These are phyloP conservation scores for Amanita rubescens DNA, from an alignment of 768 basidiomycete genomes.

Conservation along the genomic window DNA sequence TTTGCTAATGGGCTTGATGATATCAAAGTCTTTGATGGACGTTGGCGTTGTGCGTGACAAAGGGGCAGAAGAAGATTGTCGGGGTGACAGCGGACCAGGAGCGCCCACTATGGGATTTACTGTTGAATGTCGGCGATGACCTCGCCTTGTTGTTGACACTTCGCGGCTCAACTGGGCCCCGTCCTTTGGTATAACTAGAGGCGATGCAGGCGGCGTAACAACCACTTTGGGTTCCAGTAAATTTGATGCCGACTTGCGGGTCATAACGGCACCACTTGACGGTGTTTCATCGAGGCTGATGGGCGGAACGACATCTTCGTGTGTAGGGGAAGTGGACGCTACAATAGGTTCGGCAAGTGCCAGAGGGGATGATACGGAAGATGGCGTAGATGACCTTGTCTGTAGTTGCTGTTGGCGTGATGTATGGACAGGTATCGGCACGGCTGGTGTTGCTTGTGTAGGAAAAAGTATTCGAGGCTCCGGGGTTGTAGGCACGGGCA, in stretches of 20 bases:
- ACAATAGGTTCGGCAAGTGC: slow-evolving; percentile 81
- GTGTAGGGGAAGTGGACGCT: slow-evolving; percentile 45
- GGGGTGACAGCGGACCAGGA: slow-evolving; percentile 74
- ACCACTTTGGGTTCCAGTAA: slow-evolving; percentile 58
- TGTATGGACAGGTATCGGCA: slow-evolving; percentile 17
- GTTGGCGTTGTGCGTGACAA: slow-evolving; percentile 74
- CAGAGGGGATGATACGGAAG: slow-evolving; percentile 81
- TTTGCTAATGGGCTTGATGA: slow-evolving; percentile 99
- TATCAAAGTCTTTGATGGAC: slow-evolving; percentile 97
- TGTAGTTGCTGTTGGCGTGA: slow-evolving; percentile 43
- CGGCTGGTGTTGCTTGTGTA: slow-evolving; percentile 17
- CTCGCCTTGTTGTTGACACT: slow-evolving; percentile 40
- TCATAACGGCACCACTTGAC: slow-evolving; percentile 40
- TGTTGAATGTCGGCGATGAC: slow-evolving; percentile 68
- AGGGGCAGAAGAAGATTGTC: slow-evolving; percentile 73
- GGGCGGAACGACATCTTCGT: slow-evolving; percentile 51
- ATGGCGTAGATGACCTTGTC: slow-evolving; percentile 82
- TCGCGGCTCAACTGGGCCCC: slow-evolving; percentile 33
- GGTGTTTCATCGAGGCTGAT: slow-evolving; percentile 57
- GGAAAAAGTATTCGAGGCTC: slow-evolving; percentile 21
- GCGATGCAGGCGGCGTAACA: slow-evolving; percentile 72
- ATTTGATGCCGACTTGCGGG: slow-evolving; percentile 60
- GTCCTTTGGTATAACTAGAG: slow-evolving; percentile 44
- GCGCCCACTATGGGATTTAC: slow-evolving; percentile 57
- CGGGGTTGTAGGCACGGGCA: slow-evolving; percentile 22